Percentiles rank a stretch among this genome's conserved stretches.
Evolutionary conservation across 192 early-diverging fungal species (phyloP).

Genomic region (Cetraspora pellucida): DNA sequence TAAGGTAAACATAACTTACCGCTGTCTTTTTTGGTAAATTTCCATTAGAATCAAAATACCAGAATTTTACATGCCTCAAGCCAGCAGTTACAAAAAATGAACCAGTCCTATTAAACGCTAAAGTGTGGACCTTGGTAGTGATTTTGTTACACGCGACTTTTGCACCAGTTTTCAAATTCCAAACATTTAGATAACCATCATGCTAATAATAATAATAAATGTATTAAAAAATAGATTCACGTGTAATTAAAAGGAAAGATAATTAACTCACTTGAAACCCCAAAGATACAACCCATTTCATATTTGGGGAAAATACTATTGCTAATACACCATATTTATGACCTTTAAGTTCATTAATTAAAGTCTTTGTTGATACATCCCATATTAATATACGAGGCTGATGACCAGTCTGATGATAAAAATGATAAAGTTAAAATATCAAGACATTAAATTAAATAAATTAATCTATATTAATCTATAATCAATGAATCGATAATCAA

Average conservation of each 20-base stretch:
- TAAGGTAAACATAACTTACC: slow-evolving; percentile 21
- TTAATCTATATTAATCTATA: too few relatives aligned
- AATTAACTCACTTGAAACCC: slow-evolving; percentile 64
- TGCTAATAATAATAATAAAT: slow-evolving; percentile 50
- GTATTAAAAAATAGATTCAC: not conserved
- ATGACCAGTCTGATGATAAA: slow-evolving; percentile 66
- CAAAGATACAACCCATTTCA: slow-evolving; percentile 68
- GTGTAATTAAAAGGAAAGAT: not conserved
- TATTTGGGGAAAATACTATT: slow-evolving; percentile 72
- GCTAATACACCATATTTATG: slow-evolving; percentile 80
- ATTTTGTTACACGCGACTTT: slow-evolving; percentile 66
- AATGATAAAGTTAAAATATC: slow-evolving; percentile 2
- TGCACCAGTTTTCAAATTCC: slow-evolving; percentile 72
- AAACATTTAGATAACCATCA: slow-evolving; percentile 81
- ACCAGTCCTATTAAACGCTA: slow-evolving; percentile 66
- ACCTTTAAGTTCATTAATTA: slow-evolving; percentile 65
- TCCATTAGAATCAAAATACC: slow-evolving; percentile 64
- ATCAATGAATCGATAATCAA: too few relatives aligned
- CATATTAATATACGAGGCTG: slow-evolving; percentile 77
- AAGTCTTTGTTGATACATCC: slow-evolving; percentile 55
- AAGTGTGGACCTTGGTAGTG: slow-evolving; percentile 62
- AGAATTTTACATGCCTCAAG: slow-evolving; percentile 77
- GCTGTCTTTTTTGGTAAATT: slow-evolving; percentile 36
- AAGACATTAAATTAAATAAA: too few relatives aligned
- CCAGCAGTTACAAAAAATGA: slow-evolving; percentile 79